Evolutionary conservation across 2,329 filamentous ascomycete genomes (phyloP).

Genomic region (Polychaeton citri): DNA sequence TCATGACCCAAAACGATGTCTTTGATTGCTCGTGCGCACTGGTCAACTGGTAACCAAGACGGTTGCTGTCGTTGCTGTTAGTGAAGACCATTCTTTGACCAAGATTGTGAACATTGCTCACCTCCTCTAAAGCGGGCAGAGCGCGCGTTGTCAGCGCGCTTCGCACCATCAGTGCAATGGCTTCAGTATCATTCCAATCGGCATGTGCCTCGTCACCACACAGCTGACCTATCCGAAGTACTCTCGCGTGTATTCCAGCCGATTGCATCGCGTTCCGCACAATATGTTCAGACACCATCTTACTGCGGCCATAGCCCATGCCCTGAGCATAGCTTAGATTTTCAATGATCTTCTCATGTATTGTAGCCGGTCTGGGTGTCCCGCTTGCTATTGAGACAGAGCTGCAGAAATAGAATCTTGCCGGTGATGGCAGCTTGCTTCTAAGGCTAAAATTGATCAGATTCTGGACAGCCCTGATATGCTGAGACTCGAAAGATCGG

Average conservation of each 20-base stretch:
- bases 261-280: slow-evolving; percentile 19
- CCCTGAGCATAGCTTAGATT: slow-evolving; percentile 9
- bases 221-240: slow-evolving; percentile 29
- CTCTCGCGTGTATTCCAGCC: slow-evolving; percentile 12
- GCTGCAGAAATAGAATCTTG: slow-evolving; percentile 38
- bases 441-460: slow-evolving; percentile 28
- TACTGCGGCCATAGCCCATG: slow-evolving; percentile 13
- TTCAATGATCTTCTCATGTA: slow-evolving; percentile 24
- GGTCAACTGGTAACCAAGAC: slow-evolving; percentile 21
- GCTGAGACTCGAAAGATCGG: slow-evolving; percentile 35
- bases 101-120: slow-evolving; percentile 1
- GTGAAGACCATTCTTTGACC: too few relatives aligned
- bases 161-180: slow-evolving; percentile 37
- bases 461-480: slow-evolving; percentile 32
- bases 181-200: slow-evolving; percentile 38
- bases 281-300: slow-evolving; percentile 16
- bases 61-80: slow-evolving; percentile 1
- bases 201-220: slow-evolving; percentile 34
- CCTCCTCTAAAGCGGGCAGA: slow-evolving; percentile 31
- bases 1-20: slow-evolving; percentile 1
- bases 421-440: slow-evolving; percentile 17
- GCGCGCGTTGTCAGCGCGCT: slow-evolving; percentile 33
- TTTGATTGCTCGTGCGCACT: slow-evolving; percentile 11
- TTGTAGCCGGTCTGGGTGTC: slow-evolving; percentile 14
- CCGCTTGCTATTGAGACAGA: slow-evolving; percentile 26